Evolutionary conservation across 1,284 basidiomycete species (phyloP).

Genomic region (Puccinia coronata): DNA sequence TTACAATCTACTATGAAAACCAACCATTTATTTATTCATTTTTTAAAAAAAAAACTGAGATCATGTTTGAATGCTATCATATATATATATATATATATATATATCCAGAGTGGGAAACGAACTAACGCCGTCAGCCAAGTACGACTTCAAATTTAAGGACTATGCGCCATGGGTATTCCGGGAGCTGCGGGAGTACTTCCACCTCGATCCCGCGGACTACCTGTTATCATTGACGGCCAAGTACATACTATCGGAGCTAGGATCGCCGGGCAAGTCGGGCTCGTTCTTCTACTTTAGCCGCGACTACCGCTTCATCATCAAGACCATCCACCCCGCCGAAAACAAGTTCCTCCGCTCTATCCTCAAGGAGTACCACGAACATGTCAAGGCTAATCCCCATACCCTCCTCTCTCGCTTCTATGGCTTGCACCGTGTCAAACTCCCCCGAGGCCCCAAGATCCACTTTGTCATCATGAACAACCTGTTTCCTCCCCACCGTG

Average conservation of each 20-base stretch:
- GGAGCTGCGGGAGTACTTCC: conserved; percentile 88
- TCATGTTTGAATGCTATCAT: no score
- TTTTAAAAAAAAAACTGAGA: no score
- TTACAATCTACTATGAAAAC: no score
- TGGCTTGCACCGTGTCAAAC: conserved; percentile 92
- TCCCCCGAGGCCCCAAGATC: conserved; percentile 89
- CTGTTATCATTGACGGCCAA: conserved; percentile 92
- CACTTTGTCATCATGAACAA: conserved; percentile 99
- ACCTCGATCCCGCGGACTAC: conserved; percentile 95
- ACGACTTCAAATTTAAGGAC: conserved; percentile 99
- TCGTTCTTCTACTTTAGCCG: conserved; percentile 99
- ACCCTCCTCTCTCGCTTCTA: conserved; percentile 92
- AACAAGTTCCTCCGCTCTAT: conserved; percentile 89
- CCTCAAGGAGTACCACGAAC: conserved; percentile 80
- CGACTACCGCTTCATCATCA: conserved; percentile 99
- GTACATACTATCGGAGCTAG: conserved; percentile 95
- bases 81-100: no score
- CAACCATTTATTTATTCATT: no score
- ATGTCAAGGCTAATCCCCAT: conserved; percentile 87
- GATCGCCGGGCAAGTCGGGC: conserved; percentile 97
- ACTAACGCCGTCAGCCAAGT: conserved; percentile 89
- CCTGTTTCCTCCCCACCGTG: conserved; percentile 93
- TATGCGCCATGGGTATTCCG: conserved; percentile 98
- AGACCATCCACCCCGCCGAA: conserved; percentile 91
- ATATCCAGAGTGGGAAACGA: conserved; percentile 83